Evolutionary conservation across 768 basidiomycete genomes (phyloP), one percentile per base, ranked within the genome.

Genomic region (Trametes elegans): DNA sequence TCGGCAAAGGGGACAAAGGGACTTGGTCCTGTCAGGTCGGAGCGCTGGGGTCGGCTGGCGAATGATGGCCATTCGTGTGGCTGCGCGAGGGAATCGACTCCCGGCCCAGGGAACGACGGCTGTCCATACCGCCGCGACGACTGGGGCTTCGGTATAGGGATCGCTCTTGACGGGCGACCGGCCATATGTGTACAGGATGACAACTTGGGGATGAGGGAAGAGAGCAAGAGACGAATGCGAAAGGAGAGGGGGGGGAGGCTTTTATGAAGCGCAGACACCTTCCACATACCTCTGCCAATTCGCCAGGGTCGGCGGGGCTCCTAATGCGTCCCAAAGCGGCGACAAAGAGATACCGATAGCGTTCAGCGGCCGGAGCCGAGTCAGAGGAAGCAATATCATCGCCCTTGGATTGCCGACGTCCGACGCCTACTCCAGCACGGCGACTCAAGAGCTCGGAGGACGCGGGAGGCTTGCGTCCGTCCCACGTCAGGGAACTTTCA

Each of bases 381-480:
- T 40, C 44, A 43, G n/a, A 19, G 38, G 49, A 10, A 47, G 38
- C 23, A 39, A 36, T n/a, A 46, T 52, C 56, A 52, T 45, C 52
- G 56, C 56, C 18, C 48, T 31, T 45, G 56, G 31, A 27, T 31
- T 28, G 56, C 56, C 56, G 56, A 52, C 27, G 45, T 57, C 56
- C 56, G 50, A 57, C 48, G 35, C 11, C 24, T 23, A 26, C 40
- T 47, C 44, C 34, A 13, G 35, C 16, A 29, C 40, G 29, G 49
- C 28, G 27, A 21, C 9, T 42, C 41, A 24, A 23, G 23, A 13
- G 34, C 13, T n/a, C n/a, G 9, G 34, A 35, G 34, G n/a, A 35
- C 34, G 9, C 34, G 34, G 11, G 11, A 35, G 34, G n/a, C n/a
- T n/a, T n/a, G 34, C 13, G n/a, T 11, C 34, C 34, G 13, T 35